Conservation (phyloP, 345 rosid species). For the Cardamine resedifolia region DNA sequence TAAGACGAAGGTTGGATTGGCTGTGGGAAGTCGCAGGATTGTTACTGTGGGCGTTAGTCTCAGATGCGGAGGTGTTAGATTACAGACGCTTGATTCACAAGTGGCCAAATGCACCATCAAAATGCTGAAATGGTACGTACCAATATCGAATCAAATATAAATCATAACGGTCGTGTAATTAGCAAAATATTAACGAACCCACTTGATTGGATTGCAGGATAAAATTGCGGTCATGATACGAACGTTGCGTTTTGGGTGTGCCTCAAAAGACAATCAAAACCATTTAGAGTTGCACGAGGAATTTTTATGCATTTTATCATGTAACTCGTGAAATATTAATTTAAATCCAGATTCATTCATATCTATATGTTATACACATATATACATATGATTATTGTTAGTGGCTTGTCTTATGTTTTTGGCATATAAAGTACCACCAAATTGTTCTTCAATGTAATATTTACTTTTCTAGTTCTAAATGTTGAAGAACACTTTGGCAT, state of each 20-base stretch:
- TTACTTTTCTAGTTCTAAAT: background rate
- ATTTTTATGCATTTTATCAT: background rate
- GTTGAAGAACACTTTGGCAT: no score
- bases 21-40: slow-evolving; percentile 41
- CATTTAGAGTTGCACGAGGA: background rate
- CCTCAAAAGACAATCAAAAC: background rate
- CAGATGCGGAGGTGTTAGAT: slow-evolving; percentile 47
- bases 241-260: background rate
- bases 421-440: background rate
- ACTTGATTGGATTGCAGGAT: slow-evolving; percentile 31
- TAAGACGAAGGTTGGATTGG: slow-evolving; percentile 55
- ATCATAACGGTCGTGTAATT: background rate
- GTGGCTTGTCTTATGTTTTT: background rate
- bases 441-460: background rate
- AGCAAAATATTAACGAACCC: background rate
- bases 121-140: slow-evolving; percentile 57
- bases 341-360: background rate
- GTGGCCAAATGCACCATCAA: slow-evolving; percentile 67
- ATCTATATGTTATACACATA: background rate
- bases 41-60: slow-evolving; percentile 50
- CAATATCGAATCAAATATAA: background rate
- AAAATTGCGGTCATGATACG: slow-evolving; percentile 26
- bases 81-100: slow-evolving; percentile 47
- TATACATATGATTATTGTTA: slow-evolving; percentile 1
- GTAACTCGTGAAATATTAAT: background rate